Percentiles rank a stretch among this genome's conserved stretches.
These are phyloP conservation scores for Coelastrella sp. DNA, from an alignment of 139 green algal species.

Conservation along the genomic window DNA sequence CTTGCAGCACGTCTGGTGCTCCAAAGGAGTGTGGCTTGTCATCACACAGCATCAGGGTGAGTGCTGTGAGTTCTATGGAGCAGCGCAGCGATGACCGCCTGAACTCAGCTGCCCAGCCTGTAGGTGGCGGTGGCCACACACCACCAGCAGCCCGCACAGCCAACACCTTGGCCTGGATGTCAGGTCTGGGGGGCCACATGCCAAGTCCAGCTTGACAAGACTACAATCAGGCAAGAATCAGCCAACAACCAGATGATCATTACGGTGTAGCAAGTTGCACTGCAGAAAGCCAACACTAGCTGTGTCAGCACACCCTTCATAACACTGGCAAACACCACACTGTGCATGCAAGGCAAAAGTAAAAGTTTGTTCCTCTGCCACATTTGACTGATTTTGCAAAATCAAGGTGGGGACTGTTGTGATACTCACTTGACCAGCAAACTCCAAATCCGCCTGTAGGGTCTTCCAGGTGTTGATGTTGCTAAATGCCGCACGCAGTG, in stretches of 20 bases:
- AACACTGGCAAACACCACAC: too few relatives aligned
- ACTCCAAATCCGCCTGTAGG: conserved; percentile 19
- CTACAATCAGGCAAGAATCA: not conserved
- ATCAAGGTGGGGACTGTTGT: not conserved
- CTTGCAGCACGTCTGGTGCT: conserved; percentile 85
- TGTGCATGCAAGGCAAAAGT: too few relatives aligned
- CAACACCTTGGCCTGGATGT: conserved; percentile 9
- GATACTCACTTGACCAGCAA: conserved; percentile 13
- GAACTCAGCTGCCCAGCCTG: conserved; percentile 46
- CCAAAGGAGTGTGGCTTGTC: conserved; percentile 88
- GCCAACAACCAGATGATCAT: not conserved
- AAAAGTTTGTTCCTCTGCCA: not conserved
- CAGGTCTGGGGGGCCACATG: conserved; percentile 39
- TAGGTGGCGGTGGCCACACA: conserved; percentile 21
- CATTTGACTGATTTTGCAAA: not conserved
- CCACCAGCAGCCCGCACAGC: not conserved
- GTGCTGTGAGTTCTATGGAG: conserved; percentile 44
- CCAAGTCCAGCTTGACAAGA: not conserved
- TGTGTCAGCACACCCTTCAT: not conserved
- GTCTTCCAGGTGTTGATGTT: conserved; percentile 70
- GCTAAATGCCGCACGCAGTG: conserved; percentile 69
- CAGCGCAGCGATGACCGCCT: conserved; percentile 57
- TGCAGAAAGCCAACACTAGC: too few relatives aligned
- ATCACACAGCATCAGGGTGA: conserved; percentile 83
- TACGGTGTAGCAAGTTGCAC: too few relatives aligned